phyloP scores from a whole-genome alignment of 2,329 filamentous ascomycete genomes.

The Cladophialophora psammophila region DNA sequence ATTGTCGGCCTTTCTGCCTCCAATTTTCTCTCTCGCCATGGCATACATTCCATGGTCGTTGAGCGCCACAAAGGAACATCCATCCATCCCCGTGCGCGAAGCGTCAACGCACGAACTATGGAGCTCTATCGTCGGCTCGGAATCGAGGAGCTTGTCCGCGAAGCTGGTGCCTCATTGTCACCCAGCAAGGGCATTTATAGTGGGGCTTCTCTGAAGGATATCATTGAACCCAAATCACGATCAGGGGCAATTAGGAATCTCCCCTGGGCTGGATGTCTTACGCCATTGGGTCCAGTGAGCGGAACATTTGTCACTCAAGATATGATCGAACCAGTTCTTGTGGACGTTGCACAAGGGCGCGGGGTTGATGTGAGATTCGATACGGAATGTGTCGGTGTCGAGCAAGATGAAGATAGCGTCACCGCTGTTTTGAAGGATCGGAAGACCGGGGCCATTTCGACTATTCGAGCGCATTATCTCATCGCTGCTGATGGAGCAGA shows the following conservation, averaged over 20 bases:
- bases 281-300: slow-evolving; percentile 41
- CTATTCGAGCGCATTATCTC: slow-evolving; percentile 43
- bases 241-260: slow-evolving; percentile 11
- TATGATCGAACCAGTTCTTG: slow-evolving; percentile 51
- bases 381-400: slow-evolving; percentile 41
- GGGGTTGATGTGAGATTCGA: slow-evolving; percentile 49
- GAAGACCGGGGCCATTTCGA: slow-evolving; percentile 1
- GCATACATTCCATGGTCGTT: slow-evolving; percentile 14
- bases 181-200: slow-evolving; percentile 10
- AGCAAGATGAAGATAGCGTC: slow-evolving; percentile 43
- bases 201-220: slow-evolving; percentile 9
- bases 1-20: slow-evolving; percentile 54
- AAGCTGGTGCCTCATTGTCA: not conserved
- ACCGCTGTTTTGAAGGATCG: slow-evolving; percentile 40
- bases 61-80: slow-evolving; percentile 16
- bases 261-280: not conserved
- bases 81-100: slow-evolving; percentile 17
- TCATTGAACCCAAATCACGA: slow-evolving; percentile 3
- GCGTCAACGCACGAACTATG: slow-evolving; percentile 46
- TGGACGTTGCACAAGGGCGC: slow-evolving; percentile 44
- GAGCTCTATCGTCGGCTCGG: slow-evolving; percentile 42
- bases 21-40: slow-evolving; percentile 14
- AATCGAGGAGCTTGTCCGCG: slow-evolving; percentile 16
- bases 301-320: slow-evolving; percentile 49
- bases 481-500: slow-evolving; percentile 48